These are phyloP conservation scores for Fusarium sp. DNA, from an alignment of 2,329 filamentous ascomycete species.

Conservation along the genomic window DNA sequence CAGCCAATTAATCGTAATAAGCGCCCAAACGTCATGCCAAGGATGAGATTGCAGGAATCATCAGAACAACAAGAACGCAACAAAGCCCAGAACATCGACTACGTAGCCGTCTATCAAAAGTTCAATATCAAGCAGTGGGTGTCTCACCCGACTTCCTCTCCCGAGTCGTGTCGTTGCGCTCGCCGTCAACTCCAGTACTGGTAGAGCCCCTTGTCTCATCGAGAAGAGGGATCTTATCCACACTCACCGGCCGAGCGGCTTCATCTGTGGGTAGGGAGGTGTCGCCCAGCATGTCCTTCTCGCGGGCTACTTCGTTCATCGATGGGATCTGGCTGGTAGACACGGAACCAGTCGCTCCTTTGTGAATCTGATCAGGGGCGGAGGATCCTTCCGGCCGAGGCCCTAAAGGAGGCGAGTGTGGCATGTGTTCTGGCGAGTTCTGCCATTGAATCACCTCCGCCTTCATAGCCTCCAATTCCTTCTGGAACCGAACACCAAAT, in stretches of 20 bases:
- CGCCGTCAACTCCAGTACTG: slow-evolving; percentile 58
- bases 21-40: neutral
- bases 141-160: slow-evolving; percentile 57
- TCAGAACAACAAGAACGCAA: neutral
- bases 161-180: slow-evolving; percentile 59
- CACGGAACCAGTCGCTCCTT: slow-evolving; percentile 27
- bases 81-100: neutral
- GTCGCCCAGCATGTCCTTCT: slow-evolving; percentile 28
- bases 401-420: slow-evolving; percentile 50
- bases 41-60: slow-evolving; percentile 2
- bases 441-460: slow-evolving; percentile 93
- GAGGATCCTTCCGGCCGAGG: slow-evolving; percentile 44
- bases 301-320: slow-evolving; percentile 31
- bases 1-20: neutral
- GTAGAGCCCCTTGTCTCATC: slow-evolving; percentile 55
- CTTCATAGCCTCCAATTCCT: slow-evolving; percentile 90
- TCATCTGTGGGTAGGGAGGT: slow-evolving; percentile 31
- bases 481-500: slow-evolving; percentile 96
- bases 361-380: slow-evolving; percentile 17
- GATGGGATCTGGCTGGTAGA: slow-evolving; percentile 29
- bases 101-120: neutral
- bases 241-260: slow-evolving; percentile 43
- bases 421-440: slow-evolving; percentile 62
- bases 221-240: slow-evolving; percentile 70
- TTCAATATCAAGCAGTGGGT: neutral